Conservation (phyloP, 495 filamentous ascomycete genomes). For the Xylaria flabelliformis region DNA sequence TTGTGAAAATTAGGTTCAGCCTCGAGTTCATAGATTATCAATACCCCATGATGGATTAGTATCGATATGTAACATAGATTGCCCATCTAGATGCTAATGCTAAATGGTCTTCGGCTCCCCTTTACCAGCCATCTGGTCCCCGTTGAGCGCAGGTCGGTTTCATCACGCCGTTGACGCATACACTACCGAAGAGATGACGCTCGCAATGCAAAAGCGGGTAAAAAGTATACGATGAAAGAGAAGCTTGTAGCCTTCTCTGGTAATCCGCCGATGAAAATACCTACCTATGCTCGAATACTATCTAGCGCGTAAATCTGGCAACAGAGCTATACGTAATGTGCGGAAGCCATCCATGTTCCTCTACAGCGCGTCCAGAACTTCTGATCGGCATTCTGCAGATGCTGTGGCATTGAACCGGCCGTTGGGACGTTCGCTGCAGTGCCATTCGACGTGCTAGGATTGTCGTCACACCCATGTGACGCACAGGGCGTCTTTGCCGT, state of each 20-base stretch:
- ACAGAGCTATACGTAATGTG: neutral
- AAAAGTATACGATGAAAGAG: neutral
- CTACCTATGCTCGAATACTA: neutral
- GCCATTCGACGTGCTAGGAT: constrained; percentile 6
- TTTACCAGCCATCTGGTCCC: constrained; percentile 10
- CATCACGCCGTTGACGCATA: constrained; percentile 3
- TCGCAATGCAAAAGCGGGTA: neutral
- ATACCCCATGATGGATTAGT: too few species aligned
- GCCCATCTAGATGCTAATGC: neutral
- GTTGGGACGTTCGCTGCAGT: constrained; percentile 13
- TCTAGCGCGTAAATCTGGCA: neutral
- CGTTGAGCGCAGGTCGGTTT: constrained; percentile 11
- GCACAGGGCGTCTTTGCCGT: constrained; percentile 9
- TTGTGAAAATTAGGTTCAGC: neutral
- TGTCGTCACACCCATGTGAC: constrained; percentile 13
- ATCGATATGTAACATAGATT: too few species aligned
- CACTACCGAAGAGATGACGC: neutral
- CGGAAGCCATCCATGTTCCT: constrained; percentile 10
- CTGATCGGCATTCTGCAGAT: constrained; percentile 18
- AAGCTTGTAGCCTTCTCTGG: neutral
- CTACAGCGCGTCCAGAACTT: constrained; percentile 20
- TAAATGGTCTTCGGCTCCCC: constrained; percentile 9
- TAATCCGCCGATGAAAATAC: constrained; percentile 1
- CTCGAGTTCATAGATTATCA: neutral
- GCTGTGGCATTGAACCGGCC: constrained; percentile 23